Conservation (phyloP, 306 rosid genomes). For the Hippophae tibetana region DNA sequence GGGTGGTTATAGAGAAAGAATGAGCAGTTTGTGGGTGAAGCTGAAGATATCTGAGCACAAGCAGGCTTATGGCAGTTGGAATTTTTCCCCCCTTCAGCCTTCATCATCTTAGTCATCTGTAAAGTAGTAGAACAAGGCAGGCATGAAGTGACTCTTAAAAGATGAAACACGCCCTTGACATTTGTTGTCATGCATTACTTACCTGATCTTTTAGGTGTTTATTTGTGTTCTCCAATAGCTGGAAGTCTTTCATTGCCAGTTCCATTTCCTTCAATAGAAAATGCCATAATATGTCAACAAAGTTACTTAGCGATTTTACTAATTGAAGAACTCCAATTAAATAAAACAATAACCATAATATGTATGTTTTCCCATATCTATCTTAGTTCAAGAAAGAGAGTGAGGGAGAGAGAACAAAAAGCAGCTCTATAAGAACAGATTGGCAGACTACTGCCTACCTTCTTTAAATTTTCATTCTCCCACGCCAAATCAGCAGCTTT, state of each 20-base stretch:
- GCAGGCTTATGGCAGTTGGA: slow-evolving; percentile 29
- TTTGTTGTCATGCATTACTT: slow-evolving; percentile 22
- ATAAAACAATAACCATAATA: background rate
- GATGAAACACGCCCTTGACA: slow-evolving; percentile 9
- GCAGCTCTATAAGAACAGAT: slow-evolving; percentile 12
- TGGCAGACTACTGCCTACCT: slow-evolving; percentile 35
- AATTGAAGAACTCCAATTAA: background rate
- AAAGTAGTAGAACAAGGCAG: slow-evolving; percentile 24
- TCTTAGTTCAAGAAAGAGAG: background rate
- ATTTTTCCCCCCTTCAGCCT: slow-evolving; percentile 37
- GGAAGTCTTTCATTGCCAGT: slow-evolving; percentile 60
- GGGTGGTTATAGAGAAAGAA: slow-evolving; percentile 50
- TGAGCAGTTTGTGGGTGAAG: slow-evolving; percentile 41
- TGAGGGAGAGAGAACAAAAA: slow-evolving; percentile 8
- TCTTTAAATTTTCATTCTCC: slow-evolving; percentile 73
- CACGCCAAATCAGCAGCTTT: slow-evolving; percentile 61
- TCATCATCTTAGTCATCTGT: slow-evolving; percentile 53
- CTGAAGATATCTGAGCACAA: slow-evolving; percentile 27
- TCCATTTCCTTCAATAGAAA: slow-evolving; percentile 62
- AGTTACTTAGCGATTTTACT: slow-evolving; percentile 2
- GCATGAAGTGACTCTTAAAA: slow-evolving; percentile 1
- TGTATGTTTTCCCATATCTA: background rate
- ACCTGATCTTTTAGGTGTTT: slow-evolving; percentile 64
- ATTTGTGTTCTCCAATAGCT: slow-evolving; percentile 68
- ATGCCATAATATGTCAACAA: slow-evolving; percentile 24